phyloP scores from a whole-genome alignment of 352 stramenopile species.

The Pythium insidiosum region DNA sequence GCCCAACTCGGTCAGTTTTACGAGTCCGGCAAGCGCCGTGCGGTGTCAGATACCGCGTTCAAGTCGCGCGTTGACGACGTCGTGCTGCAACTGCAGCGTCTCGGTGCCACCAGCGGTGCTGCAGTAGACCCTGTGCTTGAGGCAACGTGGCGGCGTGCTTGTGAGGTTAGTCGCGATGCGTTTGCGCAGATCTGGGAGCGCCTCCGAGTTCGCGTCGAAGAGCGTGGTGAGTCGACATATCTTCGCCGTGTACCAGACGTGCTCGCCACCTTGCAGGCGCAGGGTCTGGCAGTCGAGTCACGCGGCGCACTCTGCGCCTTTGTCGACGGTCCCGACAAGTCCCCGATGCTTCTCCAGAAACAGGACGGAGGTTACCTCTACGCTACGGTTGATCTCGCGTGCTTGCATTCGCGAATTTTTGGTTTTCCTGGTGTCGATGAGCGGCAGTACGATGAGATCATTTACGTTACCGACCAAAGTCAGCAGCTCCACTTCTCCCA shows the following conservation, averaged over 20 bases:
- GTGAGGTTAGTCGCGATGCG: constrained; percentile 55
- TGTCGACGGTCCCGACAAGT: constrained; percentile 54
- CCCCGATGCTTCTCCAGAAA: constrained; percentile 79
- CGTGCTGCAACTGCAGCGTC: constrained; percentile 61
- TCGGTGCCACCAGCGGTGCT: constrained; percentile 15
- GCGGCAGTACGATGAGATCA: constrained; percentile 63
- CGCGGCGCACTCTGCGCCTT: constrained; percentile 69
- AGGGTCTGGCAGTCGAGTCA: constrained; percentile 39
- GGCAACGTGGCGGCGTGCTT: constrained; percentile 50
- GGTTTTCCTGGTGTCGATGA: constrained; percentile 56
- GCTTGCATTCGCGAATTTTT: constrained; percentile 64
- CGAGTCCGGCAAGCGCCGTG: constrained; percentile 65
- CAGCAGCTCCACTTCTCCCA: constrained; percentile 78
- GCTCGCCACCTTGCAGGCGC: constrained; percentile 31
- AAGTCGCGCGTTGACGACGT: constrained; percentile 57
- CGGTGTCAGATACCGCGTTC: constrained; percentile 41
- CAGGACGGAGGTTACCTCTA: constrained; percentile 75
- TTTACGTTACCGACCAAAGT: constrained; percentile 82
- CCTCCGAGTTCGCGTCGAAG: constrained; percentile 47
- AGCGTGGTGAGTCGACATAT: constrained; percentile 78
- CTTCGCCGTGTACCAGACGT: constrained; percentile 39
- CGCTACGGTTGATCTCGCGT: constrained; percentile 70
- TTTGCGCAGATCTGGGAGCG: constrained; percentile 62
- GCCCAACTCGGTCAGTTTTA: constrained; percentile 58
- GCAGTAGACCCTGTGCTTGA: constrained; percentile 29